Evolutionary conservation across 2,329 filamentous ascomycete genomes (phyloP), one percentile per base, ranked within the genome.

Genomic region (Apiospora malaysiana): DNA sequence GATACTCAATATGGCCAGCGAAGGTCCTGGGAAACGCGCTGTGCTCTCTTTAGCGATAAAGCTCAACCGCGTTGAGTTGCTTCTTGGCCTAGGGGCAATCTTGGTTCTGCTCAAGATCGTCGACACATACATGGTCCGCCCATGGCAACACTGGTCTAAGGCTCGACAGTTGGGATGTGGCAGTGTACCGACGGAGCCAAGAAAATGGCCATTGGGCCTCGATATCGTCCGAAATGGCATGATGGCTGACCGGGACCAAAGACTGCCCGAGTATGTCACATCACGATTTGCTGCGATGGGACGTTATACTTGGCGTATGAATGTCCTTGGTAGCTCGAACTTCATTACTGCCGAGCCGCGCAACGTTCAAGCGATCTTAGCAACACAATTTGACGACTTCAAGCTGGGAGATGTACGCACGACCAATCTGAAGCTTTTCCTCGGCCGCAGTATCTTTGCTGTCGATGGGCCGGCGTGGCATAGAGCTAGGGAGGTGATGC

Each of bases 331-430:
- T 43, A 68, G 66, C 66, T 46, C 66, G 4, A 47, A 47, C 5
- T 47, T 72, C n/a, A 56, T 72, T 4, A 81, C 77, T 3, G 76
- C 76, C 12, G 83, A 85, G 9, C 79, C 80, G 1, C 76, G 78
- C 27, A 85, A 84, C 66, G 71, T 85, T 8, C 82, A 85, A 72
- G 78, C 82, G 2, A 73, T 84, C 10, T 76, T 85, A 9, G 81
- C 83, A 0, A 81, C 79, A 4, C 77, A 82, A 51, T 85, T 85
- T 74, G 77, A 81, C 63, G 82, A 85, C 70, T 85, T 81, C 66
- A 74, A 73, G 5, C 63, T 81, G 27, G 78, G 78, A 4, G 23
- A 69, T 8, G 71, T 47, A 1, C 67, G 73, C 16, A 70, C 67
- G 51, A 71, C 68, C 16, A 73, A 71, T 18, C 56, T 74, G 46